A percentile compares a stretch with the other conserved stretches of the same genome.
phyloP scores from a whole-genome alignment of 495 filamentous ascomycete genomes.

The Sordaria brevicollis region DNA sequence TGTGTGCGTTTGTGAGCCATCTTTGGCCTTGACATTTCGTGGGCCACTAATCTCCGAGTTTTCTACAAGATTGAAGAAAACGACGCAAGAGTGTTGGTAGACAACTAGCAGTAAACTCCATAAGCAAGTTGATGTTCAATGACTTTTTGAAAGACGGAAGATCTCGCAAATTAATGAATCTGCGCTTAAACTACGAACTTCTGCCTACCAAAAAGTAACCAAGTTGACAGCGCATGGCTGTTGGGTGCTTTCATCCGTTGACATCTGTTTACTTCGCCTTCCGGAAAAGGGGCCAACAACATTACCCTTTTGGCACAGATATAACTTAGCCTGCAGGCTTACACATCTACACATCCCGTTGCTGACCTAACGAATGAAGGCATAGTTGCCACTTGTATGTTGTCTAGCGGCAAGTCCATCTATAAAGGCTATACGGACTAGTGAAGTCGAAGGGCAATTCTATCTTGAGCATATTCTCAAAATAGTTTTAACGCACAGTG shows the following conservation, averaged over 20 bases:
- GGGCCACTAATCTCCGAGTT: not conserved
- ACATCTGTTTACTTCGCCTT: not conserved
- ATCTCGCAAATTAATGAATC: not conserved
- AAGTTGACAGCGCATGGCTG: not conserved
- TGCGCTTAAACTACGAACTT: not conserved
- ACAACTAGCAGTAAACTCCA: not conserved
- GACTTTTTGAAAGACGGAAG: not conserved
- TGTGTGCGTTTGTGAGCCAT: not conserved
- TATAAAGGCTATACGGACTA: no score
- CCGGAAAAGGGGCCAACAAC: not conserved
- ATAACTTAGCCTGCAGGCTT: no score
- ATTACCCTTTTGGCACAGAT: not conserved
- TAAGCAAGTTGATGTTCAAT: not conserved
- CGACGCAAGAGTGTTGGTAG: not conserved
- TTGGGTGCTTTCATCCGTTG: not conserved
- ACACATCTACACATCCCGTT: no score
- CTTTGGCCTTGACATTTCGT: not conserved
- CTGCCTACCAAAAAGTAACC: not conserved
- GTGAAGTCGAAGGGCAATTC: no score
- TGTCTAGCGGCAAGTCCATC: no score
- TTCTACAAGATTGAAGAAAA: not conserved
- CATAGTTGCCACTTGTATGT: no score
- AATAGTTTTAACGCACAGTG: no score
- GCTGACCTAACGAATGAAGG: no score
- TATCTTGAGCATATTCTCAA: no score